Evolutionary conservation across 805 yeast species (phyloP), one percentile per base, ranked within the genome.

Genomic region (Huiozyma naganishii): DNA sequence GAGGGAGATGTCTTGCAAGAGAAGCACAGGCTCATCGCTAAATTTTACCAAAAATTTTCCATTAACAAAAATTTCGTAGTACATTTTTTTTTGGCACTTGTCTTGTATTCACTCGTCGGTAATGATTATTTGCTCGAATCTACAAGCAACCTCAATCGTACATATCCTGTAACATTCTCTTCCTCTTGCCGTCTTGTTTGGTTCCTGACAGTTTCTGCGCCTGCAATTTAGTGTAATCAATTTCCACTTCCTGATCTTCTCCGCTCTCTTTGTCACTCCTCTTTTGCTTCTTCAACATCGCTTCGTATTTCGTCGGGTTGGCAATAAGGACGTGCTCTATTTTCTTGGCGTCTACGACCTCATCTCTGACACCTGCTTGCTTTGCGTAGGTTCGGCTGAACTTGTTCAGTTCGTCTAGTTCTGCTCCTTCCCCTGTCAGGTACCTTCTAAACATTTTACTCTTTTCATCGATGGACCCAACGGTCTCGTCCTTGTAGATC

Each of bases 361-460:
- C 61, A 41, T 55, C 60, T 41, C 52, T 49, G 7, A 59, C 45
- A 3, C 62, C 65, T 33, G 47, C 44, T 29, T 54, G 49, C 27
- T 58, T 66, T 6, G 67, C 57, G 5, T 57, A 60, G 9, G 66
- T 70, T 69, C 79, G 73, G 0, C 79, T 79, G 49, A 73, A 71
- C 49, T 61, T 58, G 51, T 72, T 74, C 55, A 73, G 52, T 41
- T 66, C 63, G 43, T 71, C 72, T 51, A 76, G 68, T 44, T 74
- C 74, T 13, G 64, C 59, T 7, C 82, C 83, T 48, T 79, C 83
- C 6, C 79, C 82, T 2, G 72, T 69, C 39, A 70, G 54, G 49
- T 73, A 71, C 32, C 78, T 67, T 17, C 73, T 80, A 61, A 74
- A 81, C 57, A 73, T 70, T 27, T 66, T 64, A 13, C 68, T 48